phyloP scores from a whole-genome alignment of 2,329 filamentous ascomycete species.

The Cryphonectria nitschkei region DNA sequence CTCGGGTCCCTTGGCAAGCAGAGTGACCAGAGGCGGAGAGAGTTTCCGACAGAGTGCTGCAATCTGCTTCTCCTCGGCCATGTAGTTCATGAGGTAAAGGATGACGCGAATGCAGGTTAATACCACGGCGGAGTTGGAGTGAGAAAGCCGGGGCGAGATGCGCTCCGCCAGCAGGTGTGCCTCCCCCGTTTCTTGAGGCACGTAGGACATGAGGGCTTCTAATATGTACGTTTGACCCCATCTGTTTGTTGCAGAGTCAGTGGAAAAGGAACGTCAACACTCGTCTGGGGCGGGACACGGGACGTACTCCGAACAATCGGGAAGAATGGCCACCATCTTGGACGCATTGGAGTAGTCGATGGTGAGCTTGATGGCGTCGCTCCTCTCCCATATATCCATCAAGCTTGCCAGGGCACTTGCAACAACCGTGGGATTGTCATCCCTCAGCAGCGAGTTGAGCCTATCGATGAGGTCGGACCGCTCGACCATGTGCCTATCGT shows the following conservation, averaged over 20 bases:
- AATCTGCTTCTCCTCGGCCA: conserved; percentile 87
- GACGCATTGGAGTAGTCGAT: conserved; percentile 98
- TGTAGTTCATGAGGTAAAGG: conserved; percentile 98
- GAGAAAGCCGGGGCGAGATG: conserved; percentile 91
- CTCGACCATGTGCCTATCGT: conserved; percentile 89
- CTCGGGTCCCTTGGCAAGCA: conserved; percentile 93
- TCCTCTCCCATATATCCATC: conserved; percentile 98
- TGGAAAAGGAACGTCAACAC: neutral
- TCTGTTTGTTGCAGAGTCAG: conserved; percentile 55
- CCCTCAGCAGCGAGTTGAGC: conserved; percentile 85
- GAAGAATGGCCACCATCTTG: conserved; percentile 94
- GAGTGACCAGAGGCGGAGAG: conserved; percentile 90
- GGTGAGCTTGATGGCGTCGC: conserved; percentile 95
- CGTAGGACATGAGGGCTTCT: conserved; percentile 96
- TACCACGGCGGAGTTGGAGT: conserved; percentile 95
- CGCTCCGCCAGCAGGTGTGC: conserved; percentile 89
- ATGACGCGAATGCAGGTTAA: conserved; percentile 96
- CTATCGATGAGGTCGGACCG: conserved; percentile 88
- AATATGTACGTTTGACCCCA: conserved; percentile 99
- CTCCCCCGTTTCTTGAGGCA: conserved; percentile 88
- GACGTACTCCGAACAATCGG: conserved; percentile 93
- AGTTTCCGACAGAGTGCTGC: conserved; percentile 87
- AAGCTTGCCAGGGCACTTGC: conserved; percentile 88
- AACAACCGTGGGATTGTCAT: conserved; percentile 97
- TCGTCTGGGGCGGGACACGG: neutral